Evolutionary conservation across 345 rosid genomes (phyloP), one percentile per base, ranked within the genome.

Genomic region (Clarkia xantiana): DNA sequence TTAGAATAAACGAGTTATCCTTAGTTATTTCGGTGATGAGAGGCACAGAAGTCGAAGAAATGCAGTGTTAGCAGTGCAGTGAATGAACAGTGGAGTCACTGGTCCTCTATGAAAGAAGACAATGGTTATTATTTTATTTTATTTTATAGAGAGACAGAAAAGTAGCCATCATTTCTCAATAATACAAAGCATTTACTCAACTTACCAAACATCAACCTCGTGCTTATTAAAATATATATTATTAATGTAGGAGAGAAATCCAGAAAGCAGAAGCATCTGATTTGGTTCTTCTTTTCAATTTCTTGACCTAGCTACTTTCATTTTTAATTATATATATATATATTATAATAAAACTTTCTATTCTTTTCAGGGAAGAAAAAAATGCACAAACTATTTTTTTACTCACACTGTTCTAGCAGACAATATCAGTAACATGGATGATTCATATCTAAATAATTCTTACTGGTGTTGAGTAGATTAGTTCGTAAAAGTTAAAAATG

Each of bases 81-180:
- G 67, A 62, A 51, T 45, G 48, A 45, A 13, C 41, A n/a, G 19
- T 49, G 53, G n/a, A 41, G 53, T 34, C 53, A 25, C 55, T 48
- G 41, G 47, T 58, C 9, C 50, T 63, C 51, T 49, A 56, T n/a
- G 58, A 57, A 65, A 67, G 69, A 70, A 63, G 54, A 57, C 55
- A 57, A 29, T 18, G 23, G 11, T 48, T 16, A 43, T 47, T 48
- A 41, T 57, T 62, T 67, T 59, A 39, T 53, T n/a, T n/a, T n/a
- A n/a, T n/a, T n/a, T 66, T 68, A 40, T 14, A 18, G 44, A 48
- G 36, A 23, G 59, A 59, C 11, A 49, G 43, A 40, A 40, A 67
- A 58, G 69, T 38, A 62, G 76, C 70, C 76, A 76, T 76, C 82
- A 73, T 76, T 73, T 70, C 82, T 70, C 82, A 76, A 76, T 76